phyloP scores from a whole-genome alignment of 1,284 basidiomycete species.

The Trametes polyzona region DNA sequence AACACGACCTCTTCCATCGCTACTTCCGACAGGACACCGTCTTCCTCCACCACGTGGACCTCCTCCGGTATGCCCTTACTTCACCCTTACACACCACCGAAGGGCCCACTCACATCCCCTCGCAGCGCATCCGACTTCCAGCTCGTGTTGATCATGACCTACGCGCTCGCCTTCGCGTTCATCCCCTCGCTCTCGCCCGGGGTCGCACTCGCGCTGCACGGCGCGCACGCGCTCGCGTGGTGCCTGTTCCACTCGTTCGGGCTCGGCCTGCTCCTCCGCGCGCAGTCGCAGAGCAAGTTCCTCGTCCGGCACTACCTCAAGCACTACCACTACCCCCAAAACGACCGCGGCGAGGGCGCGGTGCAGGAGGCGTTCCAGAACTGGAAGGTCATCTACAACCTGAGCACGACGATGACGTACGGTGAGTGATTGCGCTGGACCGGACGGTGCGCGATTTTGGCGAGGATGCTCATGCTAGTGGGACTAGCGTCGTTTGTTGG shows the following conservation, averaged over 20 bases:
- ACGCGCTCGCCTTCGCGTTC: conserved; percentile 53
- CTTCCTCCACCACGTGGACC: conserved; percentile 81
- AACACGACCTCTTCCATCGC: conserved; percentile 89
- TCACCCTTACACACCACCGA: conserved; percentile 2
- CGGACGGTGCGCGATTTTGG: not conserved
- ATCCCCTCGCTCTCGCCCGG: conserved; percentile 48
- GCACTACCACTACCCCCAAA: conserved; percentile 81
- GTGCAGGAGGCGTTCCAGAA: conserved; percentile 92
- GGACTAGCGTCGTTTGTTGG: conserved; percentile 77
- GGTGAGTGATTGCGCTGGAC: conserved; percentile 51
- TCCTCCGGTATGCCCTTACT: conserved; percentile 66
- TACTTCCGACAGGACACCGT: conserved; percentile 93
- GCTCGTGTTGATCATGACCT: conserved; percentile 60
- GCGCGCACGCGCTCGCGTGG: conserved; percentile 86
- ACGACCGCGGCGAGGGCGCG: conserved; percentile 67
- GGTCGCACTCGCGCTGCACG: conserved; percentile 65
- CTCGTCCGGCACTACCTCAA: conserved; percentile 94
- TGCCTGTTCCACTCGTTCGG: conserved; percentile 89
- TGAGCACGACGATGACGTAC: conserved; percentile 95
- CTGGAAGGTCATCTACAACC: conserved; percentile 94
- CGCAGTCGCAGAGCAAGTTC: conserved; percentile 88
- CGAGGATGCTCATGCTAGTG: not conserved
- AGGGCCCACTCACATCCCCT: conserved; percentile 7
- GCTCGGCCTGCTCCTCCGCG: conserved; percentile 81
- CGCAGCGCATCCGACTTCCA: conserved; percentile 73